Evolutionary conservation across 1,284 basidiomycete genomes (phyloP).

Genomic region (Golubevia sp.): DNA sequence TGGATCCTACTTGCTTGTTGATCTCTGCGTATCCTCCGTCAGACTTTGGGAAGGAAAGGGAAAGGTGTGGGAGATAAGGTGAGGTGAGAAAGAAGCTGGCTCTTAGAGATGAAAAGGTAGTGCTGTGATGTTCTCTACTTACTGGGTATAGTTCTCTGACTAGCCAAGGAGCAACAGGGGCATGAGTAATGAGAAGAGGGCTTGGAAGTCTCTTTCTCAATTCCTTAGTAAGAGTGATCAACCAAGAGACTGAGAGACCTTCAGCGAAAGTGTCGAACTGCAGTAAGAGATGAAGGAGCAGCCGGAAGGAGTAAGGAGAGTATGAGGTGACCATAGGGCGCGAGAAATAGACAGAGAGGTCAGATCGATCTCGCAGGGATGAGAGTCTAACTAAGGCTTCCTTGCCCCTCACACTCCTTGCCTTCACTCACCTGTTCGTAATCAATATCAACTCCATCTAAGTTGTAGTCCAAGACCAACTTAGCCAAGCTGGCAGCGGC

Average conservation of each 20-base stretch:
- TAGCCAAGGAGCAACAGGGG: conserved; percentile 52
- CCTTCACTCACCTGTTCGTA: too few species aligned
- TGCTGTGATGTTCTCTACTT: too few species aligned
- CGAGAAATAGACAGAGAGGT: too few species aligned
- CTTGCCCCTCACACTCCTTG: too few species aligned
- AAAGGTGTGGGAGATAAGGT: too few species aligned
- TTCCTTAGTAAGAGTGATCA: conserved; percentile 63
- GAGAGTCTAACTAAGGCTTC: neutral
- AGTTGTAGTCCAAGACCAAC: conserved; percentile 66
- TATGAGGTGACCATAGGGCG: neutral
- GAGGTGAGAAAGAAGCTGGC: too few species aligned
- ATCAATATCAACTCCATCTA: conserved; percentile 70
- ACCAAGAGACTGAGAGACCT: conserved; percentile 18
- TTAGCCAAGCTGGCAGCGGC: conserved; percentile 66
- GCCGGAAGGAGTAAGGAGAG: neutral
- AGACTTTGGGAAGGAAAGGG: too few species aligned
- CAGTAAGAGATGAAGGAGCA: too few species aligned
- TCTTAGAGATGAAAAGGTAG: too few species aligned
- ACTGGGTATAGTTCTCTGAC: conserved; percentile 10
- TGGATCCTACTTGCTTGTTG: conserved; percentile 7
- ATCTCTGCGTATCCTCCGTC: conserved; percentile 22
- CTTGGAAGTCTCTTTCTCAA: conserved; percentile 64
- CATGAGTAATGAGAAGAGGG: conserved; percentile 57
- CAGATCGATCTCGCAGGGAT: too few species aligned
- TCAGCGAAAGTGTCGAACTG: conserved; percentile 53